Percentiles rank a stretch among this genome's conserved stretches.
phyloP scores from a whole-genome alignment of 192 early-diverging fungal genomes.

The Coemansia sp. region DNA sequence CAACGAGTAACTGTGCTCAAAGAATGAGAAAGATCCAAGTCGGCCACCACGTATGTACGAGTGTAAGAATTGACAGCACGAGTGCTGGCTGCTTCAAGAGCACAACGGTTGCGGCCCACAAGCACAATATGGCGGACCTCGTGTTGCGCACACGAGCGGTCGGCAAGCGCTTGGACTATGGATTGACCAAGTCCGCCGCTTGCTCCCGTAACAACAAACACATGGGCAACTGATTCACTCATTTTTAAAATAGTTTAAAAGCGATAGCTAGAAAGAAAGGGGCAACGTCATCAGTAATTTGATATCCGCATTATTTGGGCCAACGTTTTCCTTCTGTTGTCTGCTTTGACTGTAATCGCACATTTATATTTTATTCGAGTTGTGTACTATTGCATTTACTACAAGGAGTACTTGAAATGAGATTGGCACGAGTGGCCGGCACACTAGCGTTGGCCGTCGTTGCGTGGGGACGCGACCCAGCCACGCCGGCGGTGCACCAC shows the following conservation, averaged over 20 bases:
- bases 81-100: constrained; percentile 24
- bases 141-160: constrained; percentile 15
- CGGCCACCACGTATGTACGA: constrained; percentile 19
- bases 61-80: constrained; percentile 12
- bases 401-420: not conserved
- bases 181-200: constrained; percentile 65
- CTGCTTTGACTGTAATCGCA: constrained; percentile 6
- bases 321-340: constrained; percentile 2
- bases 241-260: not conserved
- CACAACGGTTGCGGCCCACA: constrained; percentile 58
- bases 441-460: constrained; percentile 3
- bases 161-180: constrained; percentile 51
- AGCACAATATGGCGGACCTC: constrained; percentile 56
- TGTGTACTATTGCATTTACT: not conserved
- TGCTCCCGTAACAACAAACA: constrained; percentile 64
- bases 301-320: not conserved
- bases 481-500: constrained; percentile 24
- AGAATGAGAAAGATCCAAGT: constrained; percentile 19
- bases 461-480: constrained; percentile 4
- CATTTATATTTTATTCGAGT: constrained; percentile 1
- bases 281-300: not conserved
- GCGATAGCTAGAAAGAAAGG: constrained; percentile 1
- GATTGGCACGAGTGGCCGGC: not conserved
- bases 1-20: not conserved
- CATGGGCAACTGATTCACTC: not conserved